phyloP scores from a whole-genome alignment of 192 early-diverging fungal genomes.

The Gonapodya prolifera region DNA sequence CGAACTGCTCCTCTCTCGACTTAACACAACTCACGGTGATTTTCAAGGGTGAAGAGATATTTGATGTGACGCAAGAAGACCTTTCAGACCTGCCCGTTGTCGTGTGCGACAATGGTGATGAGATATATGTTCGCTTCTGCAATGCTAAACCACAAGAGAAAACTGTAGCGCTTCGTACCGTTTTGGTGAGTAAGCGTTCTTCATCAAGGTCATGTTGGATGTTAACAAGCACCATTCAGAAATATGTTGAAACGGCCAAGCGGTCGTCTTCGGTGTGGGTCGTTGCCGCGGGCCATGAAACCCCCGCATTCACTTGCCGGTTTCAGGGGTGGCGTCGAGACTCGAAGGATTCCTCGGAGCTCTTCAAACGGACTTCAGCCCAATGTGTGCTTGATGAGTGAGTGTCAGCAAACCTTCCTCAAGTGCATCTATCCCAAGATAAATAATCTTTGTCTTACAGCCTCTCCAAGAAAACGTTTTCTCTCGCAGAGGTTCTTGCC shows the following conservation, averaged over 20 bases:
- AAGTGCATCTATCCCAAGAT: conserved; percentile 9
- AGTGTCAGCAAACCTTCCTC: neutral
- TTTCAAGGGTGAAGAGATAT: neutral
- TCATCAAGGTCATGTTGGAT: neutral
- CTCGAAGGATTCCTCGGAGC: neutral
- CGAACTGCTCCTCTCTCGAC: neutral
- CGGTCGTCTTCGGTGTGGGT: conserved; percentile 6
- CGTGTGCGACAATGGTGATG: neutral
- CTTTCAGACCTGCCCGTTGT: neutral
- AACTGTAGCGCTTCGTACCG: conserved; percentile 12
- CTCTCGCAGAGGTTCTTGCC: neutral
- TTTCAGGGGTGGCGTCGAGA: conserved; percentile 12
- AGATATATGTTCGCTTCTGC: conserved; percentile 24
- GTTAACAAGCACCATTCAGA: conserved; percentile 1
- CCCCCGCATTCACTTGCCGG: conserved; percentile 10
- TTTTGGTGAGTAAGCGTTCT: neutral
- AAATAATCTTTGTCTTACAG: neutral
- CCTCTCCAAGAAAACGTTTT: neutral
- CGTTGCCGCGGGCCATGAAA: conserved; percentile 17
- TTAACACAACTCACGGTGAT: neutral
- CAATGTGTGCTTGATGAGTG: neutral
- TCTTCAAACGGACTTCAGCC: neutral
- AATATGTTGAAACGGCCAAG: neutral
- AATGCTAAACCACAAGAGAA: conserved; percentile 11
- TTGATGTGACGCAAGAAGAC: neutral